Conservation (phyloP, 2,329 filamentous ascomycete species). For the Colletotrichum cereale region DNA sequence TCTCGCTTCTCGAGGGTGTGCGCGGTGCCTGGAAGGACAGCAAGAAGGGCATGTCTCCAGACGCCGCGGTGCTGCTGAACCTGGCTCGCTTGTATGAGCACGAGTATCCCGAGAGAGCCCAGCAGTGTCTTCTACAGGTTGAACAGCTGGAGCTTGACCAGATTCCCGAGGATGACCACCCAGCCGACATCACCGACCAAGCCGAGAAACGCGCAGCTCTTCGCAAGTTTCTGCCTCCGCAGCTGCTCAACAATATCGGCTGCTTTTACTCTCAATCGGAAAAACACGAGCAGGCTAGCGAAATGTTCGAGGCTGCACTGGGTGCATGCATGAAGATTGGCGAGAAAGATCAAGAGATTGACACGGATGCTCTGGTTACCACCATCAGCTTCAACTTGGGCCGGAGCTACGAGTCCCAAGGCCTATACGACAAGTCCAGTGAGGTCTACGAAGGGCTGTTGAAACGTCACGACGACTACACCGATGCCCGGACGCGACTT, state of each 20-base stretch:
- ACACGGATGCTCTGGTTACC: conserved; percentile 92
- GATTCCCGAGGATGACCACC: conserved; percentile 77
- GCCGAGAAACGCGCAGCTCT: conserved; percentile 70
- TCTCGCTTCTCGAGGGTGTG: conserved; percentile 85
- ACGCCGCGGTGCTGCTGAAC: conserved; percentile 90
- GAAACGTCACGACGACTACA: conserved; percentile 89
- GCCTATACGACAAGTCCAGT: conserved; percentile 83
- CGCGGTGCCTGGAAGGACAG: conserved; percentile 92
- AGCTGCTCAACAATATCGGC: conserved; percentile 96
- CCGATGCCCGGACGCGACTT: conserved; percentile 87
- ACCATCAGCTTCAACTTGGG: conserved; percentile 98
- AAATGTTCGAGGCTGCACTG: conserved; percentile 92
- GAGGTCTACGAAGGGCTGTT: conserved; percentile 90
- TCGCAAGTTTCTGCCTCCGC: conserved; percentile 85
- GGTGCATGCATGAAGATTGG: conserved; percentile 87
- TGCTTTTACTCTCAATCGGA: conserved; percentile 94
- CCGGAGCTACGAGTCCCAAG: conserved; percentile 89
- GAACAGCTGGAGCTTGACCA: conserved; percentile 90
- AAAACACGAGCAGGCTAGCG: conserved; percentile 82
- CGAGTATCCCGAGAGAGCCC: conserved; percentile 87
- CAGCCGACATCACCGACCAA: conserved; percentile 68
- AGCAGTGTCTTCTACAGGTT: conserved; percentile 92
- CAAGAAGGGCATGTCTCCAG: conserved; percentile 84
- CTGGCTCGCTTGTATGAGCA: conserved; percentile 91
- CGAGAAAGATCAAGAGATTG: conserved; percentile 79